Evolutionary conservation across 768 basidiomycete genomes (phyloP), one percentile per base, ranked within the genome.

Genomic region (Rhizopogon roseolus): DNA sequence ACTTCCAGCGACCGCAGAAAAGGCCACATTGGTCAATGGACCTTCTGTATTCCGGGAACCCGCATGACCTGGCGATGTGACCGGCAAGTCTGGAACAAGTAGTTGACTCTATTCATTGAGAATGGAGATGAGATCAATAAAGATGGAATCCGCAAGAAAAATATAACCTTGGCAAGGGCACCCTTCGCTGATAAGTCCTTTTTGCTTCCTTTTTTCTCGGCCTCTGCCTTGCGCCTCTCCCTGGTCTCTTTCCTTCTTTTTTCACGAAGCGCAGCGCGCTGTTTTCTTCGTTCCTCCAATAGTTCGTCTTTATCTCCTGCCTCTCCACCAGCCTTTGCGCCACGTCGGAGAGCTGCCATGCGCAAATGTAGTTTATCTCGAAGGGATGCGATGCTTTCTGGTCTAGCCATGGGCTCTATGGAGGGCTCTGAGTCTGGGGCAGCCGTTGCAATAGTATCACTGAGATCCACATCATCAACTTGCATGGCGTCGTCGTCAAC

Each of bases 191-290:
- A 69, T 48, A 64, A 64, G 48, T 75, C 74, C 59, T 77, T 78
- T 8, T 73, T 73, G 67, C 79, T 78, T 13, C 73, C 73, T 65
- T 80, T 73, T 71, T 73, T 77, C 63, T 87, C 89, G 55, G 82
- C 76, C 65, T 88, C 85, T 14, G 75, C 76, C 60, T 75, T 71
- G 55, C 85, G 89, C 71, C 90, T 88, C 71, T 94, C 93, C 65
- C 79, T 88, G 7, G 90, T 90, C 73, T 90, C 88, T 63, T 88
- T 90, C 64, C 94, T 72, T 60, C 96, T 74, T 54, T 84, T 80
- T 69, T 98, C 95, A 19, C 94, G 78, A 77, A 97, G 77, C 34
- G 86, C 82, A 0, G 87, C 94, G 5, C 93, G 76, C 62, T 90
- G 85, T 60, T 71, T 70, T 56, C 93, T 73, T 50, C 89, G 76